Evolutionary conservation across 306 rosid species (phyloP).

Genomic region (Vigna trinervia): DNA sequence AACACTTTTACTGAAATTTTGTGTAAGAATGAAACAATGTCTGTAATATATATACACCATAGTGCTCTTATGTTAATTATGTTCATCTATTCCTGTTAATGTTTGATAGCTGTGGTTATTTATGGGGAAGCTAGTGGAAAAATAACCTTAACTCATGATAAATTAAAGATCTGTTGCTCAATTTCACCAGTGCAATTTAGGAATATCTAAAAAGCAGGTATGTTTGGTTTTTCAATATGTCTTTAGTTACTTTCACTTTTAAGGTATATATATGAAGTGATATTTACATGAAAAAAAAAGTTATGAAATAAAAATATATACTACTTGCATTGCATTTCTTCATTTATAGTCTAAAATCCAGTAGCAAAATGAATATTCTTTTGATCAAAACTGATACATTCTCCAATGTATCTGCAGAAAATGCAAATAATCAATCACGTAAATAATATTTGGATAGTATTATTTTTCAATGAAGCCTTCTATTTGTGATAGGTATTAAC

Average conservation of each 20-base stretch:
- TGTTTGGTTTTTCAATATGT: not conserved
- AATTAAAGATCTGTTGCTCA: not conserved
- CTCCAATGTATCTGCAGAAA: not conserved
- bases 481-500: not conserved
- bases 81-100: conserved; percentile 6
- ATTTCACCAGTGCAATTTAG: not conserved
- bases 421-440: not conserved
- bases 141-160: conserved; percentile 5
- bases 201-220: conserved; percentile 1
- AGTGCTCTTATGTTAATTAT: not conserved
- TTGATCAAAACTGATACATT: not conserved
- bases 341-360: not conserved
- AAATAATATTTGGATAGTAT: not conserved
- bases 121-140: conserved; percentile 13
- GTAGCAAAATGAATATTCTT: not conserved
- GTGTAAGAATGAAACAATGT: not conserved
- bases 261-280: not conserved
- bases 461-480: not conserved
- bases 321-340: not conserved
- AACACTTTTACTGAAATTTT: not conserved
- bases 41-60: not conserved
- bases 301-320: not conserved
- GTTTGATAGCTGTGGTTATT: conserved; percentile 4
- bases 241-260: not conserved
- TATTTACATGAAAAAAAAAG: not conserved